These are phyloP conservation scores for Solanum peruvianum DNA, from an alignment of 257 asterid species.

Conservation along the genomic window DNA sequence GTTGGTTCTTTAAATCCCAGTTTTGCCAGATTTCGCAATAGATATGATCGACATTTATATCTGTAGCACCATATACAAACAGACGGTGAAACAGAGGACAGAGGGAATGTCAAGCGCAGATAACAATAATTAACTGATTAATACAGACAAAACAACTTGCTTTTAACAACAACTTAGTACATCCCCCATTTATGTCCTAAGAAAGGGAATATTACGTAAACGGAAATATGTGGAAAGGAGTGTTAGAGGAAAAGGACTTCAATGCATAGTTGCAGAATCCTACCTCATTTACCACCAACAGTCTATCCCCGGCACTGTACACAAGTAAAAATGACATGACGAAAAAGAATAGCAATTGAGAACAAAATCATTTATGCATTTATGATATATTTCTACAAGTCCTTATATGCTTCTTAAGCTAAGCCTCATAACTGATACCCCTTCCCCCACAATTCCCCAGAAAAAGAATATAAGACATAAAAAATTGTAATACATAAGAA, in stretches of 20 bases:
- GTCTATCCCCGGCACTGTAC: not conserved
- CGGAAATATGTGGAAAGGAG: not conserved
- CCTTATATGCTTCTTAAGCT: not conserved
- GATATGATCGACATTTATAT: constrained; percentile 49
- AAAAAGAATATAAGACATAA: not conserved
- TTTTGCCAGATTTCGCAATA: constrained; percentile 52
- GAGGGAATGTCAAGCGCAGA: not conserved
- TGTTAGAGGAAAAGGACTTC: not conserved
- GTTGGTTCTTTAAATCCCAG: constrained; percentile 84
- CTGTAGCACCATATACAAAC: constrained; percentile 24
- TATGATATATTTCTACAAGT: not conserved
- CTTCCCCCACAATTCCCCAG: not conserved
- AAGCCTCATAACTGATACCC: not conserved
- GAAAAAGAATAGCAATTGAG: not conserved
- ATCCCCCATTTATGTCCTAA: not conserved
- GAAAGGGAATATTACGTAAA: not conserved
- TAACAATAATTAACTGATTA: not conserved
- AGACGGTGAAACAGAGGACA: not conserved
- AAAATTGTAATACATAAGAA: not conserved
- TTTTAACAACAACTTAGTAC: not conserved
- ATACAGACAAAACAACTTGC: not conserved
- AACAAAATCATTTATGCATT: not conserved
- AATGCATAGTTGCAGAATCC: not conserved
- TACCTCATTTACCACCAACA: not conserved
- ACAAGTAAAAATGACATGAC: not conserved